These are phyloP conservation scores for Polychytrium aggregatum DNA, from an alignment of 192 early-diverging fungal genomes.

Conservation along the genomic window DNA sequence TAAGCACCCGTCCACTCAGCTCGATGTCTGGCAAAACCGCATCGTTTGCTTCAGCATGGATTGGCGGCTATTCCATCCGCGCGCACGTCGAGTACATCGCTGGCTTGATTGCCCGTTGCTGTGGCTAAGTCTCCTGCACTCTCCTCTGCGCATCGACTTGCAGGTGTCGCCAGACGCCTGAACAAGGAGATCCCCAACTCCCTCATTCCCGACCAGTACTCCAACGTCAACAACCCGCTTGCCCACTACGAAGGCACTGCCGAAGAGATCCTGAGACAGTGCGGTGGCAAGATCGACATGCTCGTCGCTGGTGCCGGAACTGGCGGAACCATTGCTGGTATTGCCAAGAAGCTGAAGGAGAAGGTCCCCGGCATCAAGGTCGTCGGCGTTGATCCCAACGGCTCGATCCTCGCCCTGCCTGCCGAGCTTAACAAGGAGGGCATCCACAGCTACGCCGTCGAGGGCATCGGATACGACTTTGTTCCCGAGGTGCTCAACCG, in stretches of 20 bases:
- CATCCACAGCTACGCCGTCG: slow-evolving; percentile 72
- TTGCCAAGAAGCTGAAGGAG: slow-evolving; percentile 93
- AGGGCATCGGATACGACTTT: slow-evolving; percentile 99
- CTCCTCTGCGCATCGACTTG: not conserved
- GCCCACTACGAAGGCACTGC: slow-evolving; percentile 86
- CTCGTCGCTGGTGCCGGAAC: slow-evolving; percentile 92
- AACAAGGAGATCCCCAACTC: slow-evolving; percentile 93
- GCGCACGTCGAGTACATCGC: too few species aligned
- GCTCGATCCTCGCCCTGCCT: slow-evolving; percentile 87
- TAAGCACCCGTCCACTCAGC: not conserved
- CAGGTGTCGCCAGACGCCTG: slow-evolving; percentile 78
- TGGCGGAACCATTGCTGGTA: slow-evolving; percentile 93
- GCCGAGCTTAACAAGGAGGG: slow-evolving; percentile 64
- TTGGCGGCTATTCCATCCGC: too few species aligned
- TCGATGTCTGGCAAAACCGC: too few species aligned
- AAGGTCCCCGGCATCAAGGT: slow-evolving; percentile 72
- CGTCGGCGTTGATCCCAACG: slow-evolving; percentile 90
- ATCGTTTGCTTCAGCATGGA: too few species aligned
- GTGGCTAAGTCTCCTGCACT: too few species aligned
- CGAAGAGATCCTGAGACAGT: slow-evolving; percentile 46
- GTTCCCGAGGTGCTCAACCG: slow-evolving; percentile 87
- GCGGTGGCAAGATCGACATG: slow-evolving; percentile 89
- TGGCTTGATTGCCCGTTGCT: too few species aligned
- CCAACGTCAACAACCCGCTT: slow-evolving; percentile 93
- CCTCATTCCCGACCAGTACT: slow-evolving; percentile 95